Evolutionary conservation across 805 yeast species (phyloP), one percentile per base, ranked within the genome.

Genomic region (Ogataea ramenticola): DNA sequence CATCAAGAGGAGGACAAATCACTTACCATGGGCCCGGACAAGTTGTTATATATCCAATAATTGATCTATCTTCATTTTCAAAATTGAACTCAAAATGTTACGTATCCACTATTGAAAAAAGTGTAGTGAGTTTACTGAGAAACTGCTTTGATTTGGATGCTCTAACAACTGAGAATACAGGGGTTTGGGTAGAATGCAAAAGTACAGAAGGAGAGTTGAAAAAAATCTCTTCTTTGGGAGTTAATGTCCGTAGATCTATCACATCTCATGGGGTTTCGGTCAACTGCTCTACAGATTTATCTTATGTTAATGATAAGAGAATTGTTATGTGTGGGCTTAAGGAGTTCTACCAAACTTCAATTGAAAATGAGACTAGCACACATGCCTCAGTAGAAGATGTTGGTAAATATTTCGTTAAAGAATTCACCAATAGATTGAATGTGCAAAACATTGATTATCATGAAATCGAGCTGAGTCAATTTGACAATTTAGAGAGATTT

Each of bases 11-110:
- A 15, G 99, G 99, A 0, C 95, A 93, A 59, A 79, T 93, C 1
- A 93, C 99, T 0, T 93, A 86, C 70, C 99, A 93, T 65, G 98
- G 98, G 0, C 85, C 93, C 1, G 99, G 99, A 0, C 99, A 93
- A 62, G 58, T 88, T 33, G 96, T 90, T 2, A 79, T 87, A 5
- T 93, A 91, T 57, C 81, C 93, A 11, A 72, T 93, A 1, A 43
- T 86, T 27, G 90, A 93, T 60, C 66, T 93, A 43, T 72, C 74
- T 49, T 71, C 75, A 29, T 84, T 85, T 53, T 54, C 65, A 30
- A 64, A 72, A 44, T 60, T 77, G 38, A 67, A 74, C 5, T 74
- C 77, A 11, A 67, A 70, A 49, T 77, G 82, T 52, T 77, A 65
- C 54, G 78, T 77, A 35, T 60, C 74, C 1, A 71, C 71, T 2